These are phyloP conservation scores for Solanum dulcamara DNA, from an alignment of 257 asterid species.

Conservation along the genomic window DNA sequence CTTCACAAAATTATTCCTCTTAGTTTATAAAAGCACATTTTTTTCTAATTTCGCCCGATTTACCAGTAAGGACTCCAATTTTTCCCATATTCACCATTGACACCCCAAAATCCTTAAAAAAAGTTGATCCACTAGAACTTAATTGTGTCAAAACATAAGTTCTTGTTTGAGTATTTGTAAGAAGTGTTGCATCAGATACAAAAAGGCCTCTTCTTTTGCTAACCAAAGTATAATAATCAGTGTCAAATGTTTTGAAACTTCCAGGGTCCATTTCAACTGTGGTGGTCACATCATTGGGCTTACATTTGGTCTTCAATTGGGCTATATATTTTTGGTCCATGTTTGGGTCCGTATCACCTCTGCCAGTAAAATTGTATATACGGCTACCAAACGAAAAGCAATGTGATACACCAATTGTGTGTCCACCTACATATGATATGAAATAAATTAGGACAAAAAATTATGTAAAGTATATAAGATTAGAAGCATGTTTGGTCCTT, in stretches of 20 bases:
- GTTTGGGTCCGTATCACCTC: slow-evolving; percentile 34
- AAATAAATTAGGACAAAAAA: background rate
- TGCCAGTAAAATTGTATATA: slow-evolving; percentile 37
- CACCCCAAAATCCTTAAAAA: background rate
- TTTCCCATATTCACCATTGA: background rate
- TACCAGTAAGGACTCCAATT: background rate
- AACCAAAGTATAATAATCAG: slow-evolving; percentile 12
- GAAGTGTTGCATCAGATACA: slow-evolving; percentile 38
- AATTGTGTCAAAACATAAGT: background rate
- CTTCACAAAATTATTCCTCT: no score
- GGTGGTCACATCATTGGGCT: background rate
- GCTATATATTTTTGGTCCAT: slow-evolving; percentile 20
- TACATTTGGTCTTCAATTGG: background rate
- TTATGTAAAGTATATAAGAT: background rate
- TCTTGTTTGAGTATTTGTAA: slow-evolving; percentile 1
- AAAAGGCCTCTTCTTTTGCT: slow-evolving; percentile 20
- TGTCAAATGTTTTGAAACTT: slow-evolving; percentile 17
- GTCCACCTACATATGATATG: slow-evolving; percentile 32
- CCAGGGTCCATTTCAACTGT: slow-evolving; percentile 31
- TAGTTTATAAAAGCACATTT: background rate
- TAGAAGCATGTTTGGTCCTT: no score
- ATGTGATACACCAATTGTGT: slow-evolving; percentile 45
- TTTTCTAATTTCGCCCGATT: background rate
- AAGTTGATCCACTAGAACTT: background rate
- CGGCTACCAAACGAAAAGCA: slow-evolving; percentile 38